Base-by-base conservation (phyloP, 2,329 filamentous ascomycete genomes). In the Cytospora piceae region DNA sequence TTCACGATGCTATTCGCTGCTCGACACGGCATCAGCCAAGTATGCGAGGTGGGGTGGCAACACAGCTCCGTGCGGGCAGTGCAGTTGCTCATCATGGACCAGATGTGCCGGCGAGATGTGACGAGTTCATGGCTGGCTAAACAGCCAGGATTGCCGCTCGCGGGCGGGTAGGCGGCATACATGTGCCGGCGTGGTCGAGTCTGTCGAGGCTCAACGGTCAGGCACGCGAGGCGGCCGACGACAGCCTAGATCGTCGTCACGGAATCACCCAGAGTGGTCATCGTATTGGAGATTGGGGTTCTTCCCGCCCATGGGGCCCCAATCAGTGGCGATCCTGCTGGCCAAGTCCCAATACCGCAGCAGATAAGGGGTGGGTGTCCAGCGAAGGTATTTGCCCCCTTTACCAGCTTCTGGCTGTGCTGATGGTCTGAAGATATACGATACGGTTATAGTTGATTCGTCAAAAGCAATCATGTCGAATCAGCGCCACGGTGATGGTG, bases 1-100 rank as follows among this genome's bases (percentile, higher is more conserved):
- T 15, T 56, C 60, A 24, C n/a, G 52, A 49, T 62, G 37, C 17
- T 22, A 34, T 56, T 56, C 37, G 29, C 52, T 46, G 34, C 39
- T 34, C 20, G n/a, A 55, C 11, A 46, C 46, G 60, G 39, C 20
- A 29, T 42, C 5, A 11, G 3, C 20, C 17, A 12, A 8, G 17
- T 15, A 9, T 9, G 39, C 1, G 39, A 42, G 39, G 39, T 42
- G 39, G 39, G 15, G 39, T 42, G 17, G 39, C 46, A n/a, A 14
- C 46, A 49, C 46, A 49, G 9, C 46, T 8, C 24, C n/a, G 42
- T 22, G 46, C 46, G 24, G n/a, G 11, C 14, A 14, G 12, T 15
- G 34, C 12, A 12, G 2, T 14, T 3, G 4, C 9, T 2, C 11
- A 24, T 24, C 9, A 7, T 22, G 12, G 11, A 24, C 46, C 46